These are phyloP conservation scores for Solanum megistacrolobum DNA, from an alignment of 257 asterid genomes.

Conservation along the genomic window DNA sequence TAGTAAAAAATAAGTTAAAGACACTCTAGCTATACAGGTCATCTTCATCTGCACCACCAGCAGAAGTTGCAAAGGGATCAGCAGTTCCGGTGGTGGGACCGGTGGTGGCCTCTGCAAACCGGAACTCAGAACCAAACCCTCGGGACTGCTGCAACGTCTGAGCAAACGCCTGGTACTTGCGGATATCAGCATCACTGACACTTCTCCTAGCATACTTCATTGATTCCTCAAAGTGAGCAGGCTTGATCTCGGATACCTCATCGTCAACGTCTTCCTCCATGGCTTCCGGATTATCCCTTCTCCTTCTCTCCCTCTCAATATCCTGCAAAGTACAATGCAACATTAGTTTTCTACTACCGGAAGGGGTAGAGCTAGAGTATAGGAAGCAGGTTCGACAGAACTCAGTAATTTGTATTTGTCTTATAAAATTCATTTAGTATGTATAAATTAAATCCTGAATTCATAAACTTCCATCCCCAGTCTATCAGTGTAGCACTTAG, in stretches of 20 bases:
- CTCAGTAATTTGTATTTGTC: neutral
- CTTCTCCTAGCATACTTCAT: conserved; percentile 81
- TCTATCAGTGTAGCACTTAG: neutral
- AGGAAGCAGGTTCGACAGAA: neutral
- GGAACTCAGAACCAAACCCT: conserved; percentile 69
- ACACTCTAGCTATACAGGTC: conserved; percentile 11
- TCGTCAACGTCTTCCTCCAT: conserved; percentile 78
- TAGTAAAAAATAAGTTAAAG: neutral
- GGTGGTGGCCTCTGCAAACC: conserved; percentile 33
- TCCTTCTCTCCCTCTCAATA: conserved; percentile 66
- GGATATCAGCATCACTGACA: conserved; percentile 73
- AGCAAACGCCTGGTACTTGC: conserved; percentile 72
- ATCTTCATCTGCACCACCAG: conserved; percentile 23
- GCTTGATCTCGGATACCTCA: conserved; percentile 61
- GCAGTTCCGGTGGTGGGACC: conserved; percentile 14
- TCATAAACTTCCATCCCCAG: neutral
- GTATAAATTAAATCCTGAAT: neutral
- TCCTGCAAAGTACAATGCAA: conserved; percentile 26
- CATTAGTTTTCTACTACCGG: neutral
- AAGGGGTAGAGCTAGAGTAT: neutral
- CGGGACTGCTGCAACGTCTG: conserved; percentile 84
- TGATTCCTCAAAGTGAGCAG: conserved; percentile 78
- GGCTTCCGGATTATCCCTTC: conserved; percentile 58
- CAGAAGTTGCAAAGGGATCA: conserved; percentile 48
- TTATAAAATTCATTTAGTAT: neutral